These are phyloP conservation scores for Colletotrichum liaoningense DNA, from an alignment of 2,329 filamentous ascomycete genomes.

Conservation along the genomic window DNA sequence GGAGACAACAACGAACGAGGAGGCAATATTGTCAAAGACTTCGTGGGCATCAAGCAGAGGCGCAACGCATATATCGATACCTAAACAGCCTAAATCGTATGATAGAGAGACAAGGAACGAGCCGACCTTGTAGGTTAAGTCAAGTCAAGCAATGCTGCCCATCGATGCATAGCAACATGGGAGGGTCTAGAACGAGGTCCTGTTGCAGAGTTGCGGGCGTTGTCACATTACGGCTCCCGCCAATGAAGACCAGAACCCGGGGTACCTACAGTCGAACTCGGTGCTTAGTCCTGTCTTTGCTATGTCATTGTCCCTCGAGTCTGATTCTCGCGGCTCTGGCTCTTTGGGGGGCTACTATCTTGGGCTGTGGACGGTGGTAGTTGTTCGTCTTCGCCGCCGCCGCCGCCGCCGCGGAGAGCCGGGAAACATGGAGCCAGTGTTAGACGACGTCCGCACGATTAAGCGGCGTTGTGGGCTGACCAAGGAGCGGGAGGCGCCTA, in stretches of 20 bases:
- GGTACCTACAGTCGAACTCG: background rate
- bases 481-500: constrained; percentile 31
- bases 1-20: background rate
- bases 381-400: background rate
- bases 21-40: background rate
- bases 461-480: constrained; percentile 34
- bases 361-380: no score
- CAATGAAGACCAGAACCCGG: background rate
- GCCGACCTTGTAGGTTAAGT: background rate
- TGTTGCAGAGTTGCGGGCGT: background rate
- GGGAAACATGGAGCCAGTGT: constrained; percentile 30
- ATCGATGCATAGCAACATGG: background rate
- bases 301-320: no score
- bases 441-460: constrained; percentile 28
- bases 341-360: no score
- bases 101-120: background rate
- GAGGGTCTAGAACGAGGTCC: background rate
- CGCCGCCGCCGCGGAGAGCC: background rate
- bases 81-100: background rate
- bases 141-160: background rate
- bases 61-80: background rate
- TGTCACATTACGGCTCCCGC: background rate
- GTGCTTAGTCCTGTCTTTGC: background rate
- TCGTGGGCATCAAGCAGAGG: background rate
- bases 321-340: no score